Conservation (phyloP, 768 basidiomycete species). For the Candolleomyces efflorescens region DNA sequence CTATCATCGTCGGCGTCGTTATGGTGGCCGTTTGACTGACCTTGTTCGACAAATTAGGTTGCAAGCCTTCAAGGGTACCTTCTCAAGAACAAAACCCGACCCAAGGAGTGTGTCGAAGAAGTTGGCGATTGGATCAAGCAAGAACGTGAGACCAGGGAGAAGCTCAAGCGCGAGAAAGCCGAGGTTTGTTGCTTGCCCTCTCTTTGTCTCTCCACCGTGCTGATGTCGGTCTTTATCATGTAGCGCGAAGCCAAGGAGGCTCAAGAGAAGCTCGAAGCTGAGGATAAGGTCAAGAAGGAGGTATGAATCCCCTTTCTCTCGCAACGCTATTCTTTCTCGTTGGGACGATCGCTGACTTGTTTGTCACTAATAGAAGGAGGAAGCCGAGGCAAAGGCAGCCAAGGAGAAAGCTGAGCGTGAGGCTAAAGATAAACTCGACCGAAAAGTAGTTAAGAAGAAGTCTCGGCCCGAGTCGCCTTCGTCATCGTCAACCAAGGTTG, state of each 20-base stretch:
- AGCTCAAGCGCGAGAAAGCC: constrained; percentile 76
- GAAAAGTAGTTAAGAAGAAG: constrained; percentile 39
- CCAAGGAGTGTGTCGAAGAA: constrained; percentile 79
- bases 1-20: too few relatives aligned
- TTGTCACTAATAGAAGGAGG: constrained; percentile 8
- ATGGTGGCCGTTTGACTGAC: background rate
- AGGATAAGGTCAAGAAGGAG: constrained; percentile 58
- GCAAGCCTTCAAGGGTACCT: constrained; percentile 84
- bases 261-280: constrained; percentile 70
- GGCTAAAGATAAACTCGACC: constrained; percentile 55
- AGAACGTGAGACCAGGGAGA: constrained; percentile 81
- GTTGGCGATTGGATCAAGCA: constrained; percentile 72
- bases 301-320: constrained; percentile 23
- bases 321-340: background rate
- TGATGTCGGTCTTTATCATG: background rate
- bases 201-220: background rate
- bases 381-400: constrained; percentile 27
- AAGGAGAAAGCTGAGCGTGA: constrained; percentile 58
- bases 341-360: background rate
- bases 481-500: constrained; percentile 30
- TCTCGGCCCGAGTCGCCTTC: constrained; percentile 38
- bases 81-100: constrained; percentile 87
- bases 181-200: constrained; percentile 33
- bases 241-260: constrained; percentile 61
- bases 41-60: constrained; percentile 41